These are phyloP conservation scores for Nyssa sinensis DNA, from an alignment of 148 eudicot species.

Conservation along the genomic window DNA sequence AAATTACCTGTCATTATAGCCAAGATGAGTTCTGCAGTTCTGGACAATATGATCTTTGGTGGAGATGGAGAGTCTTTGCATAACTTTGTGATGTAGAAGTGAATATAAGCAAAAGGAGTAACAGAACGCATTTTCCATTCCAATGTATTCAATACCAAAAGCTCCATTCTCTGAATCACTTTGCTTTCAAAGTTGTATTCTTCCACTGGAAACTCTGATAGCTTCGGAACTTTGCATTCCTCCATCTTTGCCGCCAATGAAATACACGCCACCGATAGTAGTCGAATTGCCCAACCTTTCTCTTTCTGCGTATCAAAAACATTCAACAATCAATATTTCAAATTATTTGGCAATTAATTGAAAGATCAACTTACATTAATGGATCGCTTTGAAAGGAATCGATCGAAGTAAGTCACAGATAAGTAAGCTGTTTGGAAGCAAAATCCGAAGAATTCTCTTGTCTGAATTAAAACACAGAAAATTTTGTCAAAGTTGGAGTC, in stretches of 20 bases:
- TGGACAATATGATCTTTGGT: constrained; percentile 15
- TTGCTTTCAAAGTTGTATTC: constrained; percentile 31
- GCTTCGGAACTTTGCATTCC: constrained; percentile 28
- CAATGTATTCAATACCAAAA: constrained; percentile 43
- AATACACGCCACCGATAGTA: constrained; percentile 45
- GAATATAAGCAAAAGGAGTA: constrained; percentile 42
- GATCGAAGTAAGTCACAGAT: constrained; percentile 24
- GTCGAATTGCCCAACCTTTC: constrained; percentile 36
- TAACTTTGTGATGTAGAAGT: constrained; percentile 30
- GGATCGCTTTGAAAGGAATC: constrained; percentile 19
- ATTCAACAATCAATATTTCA: too few species aligned
- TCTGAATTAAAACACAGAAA: constrained; percentile 13
- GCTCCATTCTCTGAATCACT: constrained; percentile 58
- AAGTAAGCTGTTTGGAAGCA: constrained; percentile 22
- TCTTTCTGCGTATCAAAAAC: constrained; percentile 24
- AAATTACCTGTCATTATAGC: constrained; percentile 36
- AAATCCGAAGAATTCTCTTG: constrained; percentile 13
- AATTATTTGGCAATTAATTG: too few species aligned
- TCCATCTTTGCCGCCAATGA: constrained; percentile 58
- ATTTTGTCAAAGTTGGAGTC: background rate
- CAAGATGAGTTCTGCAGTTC: constrained; percentile 24
- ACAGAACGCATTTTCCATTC: constrained; percentile 52
- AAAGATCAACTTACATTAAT: constrained; percentile 19
- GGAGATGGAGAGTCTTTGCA: constrained; percentile 1
- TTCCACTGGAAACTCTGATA: constrained; percentile 26